Evolutionary conservation across 1,284 basidiomycete genomes (phyloP), one percentile per base, ranked within the genome.

Genomic region (Phaffia rhodozyma): DNA sequence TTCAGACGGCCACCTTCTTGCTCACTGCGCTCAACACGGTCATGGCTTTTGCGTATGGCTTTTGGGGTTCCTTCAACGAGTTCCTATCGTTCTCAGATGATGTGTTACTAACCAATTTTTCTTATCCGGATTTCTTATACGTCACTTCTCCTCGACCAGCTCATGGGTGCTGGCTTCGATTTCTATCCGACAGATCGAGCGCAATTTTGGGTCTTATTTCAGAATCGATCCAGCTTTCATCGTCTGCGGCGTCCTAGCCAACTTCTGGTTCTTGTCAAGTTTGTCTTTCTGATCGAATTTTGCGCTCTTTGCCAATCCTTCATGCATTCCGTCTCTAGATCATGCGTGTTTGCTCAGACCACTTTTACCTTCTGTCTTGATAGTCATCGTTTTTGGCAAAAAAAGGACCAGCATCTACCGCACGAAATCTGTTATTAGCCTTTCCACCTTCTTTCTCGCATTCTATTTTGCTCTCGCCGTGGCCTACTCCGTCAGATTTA

Each of bases 1-100:
- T 64, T 23, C 66, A 60, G 30, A 20, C 62, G 30, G 59, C 58
- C 50, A 52, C 62, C 43, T 60, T 66, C 55, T 43, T 64, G 4
- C 47, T 60, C 54, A 38, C 57, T 20, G 58, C 58, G 34, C 60
- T 66, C 18, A 34, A 21, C 21, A 30, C 38, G n/a, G 50, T 53
- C n/a, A 60, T 60, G 51, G 29, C 49, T 9, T 60, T 60, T 38
- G 51, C 49, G 51, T 60, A 43, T 43, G 38, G 5, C 38, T 43
- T 43, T 16, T 43, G 5, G 49, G 53, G 30, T 16, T 11, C 4
- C 3, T 32, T 7, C 20, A 9, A 9, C 13, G 2, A 6, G 16
- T 34, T 57, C 30, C 16, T 23, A 38, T 20, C n/a, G 11, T 38
- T 11, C 5, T 23, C 6, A 16, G 38, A 43, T 43, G 7, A 16